Evolutionary conservation across 129 eudicot species (phyloP).

Genomic region (Centrapalus pauciflorus): DNA sequence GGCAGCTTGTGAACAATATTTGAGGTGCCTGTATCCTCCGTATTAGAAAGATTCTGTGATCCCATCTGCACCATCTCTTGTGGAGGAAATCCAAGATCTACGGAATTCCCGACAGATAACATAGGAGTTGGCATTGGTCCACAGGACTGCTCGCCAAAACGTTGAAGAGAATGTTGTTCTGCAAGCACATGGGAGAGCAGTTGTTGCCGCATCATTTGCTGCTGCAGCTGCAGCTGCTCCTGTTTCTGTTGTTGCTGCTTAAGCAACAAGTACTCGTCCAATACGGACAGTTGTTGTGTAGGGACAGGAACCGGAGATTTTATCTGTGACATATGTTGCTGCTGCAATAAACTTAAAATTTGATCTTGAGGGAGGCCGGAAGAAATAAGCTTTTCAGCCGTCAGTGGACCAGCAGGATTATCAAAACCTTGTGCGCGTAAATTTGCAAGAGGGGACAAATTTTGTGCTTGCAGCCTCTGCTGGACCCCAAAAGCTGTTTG

Average conservation of each 20-base stretch:
- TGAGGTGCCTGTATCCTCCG: conserved; percentile 23
- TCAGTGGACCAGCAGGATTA: conserved; percentile 29
- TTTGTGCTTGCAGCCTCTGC: conserved; percentile 58
- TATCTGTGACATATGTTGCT: conserved; percentile 66
- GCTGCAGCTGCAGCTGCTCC: conserved; percentile 56
- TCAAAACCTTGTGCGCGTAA: conserved; percentile 42
- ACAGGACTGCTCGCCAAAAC: conserved; percentile 42
- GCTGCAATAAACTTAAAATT: conserved; percentile 61
- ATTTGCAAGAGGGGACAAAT: conserved; percentile 36
- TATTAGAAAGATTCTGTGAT: conserved; percentile 38
- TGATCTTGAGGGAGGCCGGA: conserved; percentile 76
- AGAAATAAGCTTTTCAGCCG: conserved; percentile 57
- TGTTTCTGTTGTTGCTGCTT: conserved; percentile 70
- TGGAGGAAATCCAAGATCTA: conserved; percentile 35
- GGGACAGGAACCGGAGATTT: conserved; percentile 58
- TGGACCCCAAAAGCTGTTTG: conserved; percentile 53
- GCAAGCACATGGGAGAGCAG: conserved; percentile 60
- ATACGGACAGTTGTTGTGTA: conserved; percentile 53
- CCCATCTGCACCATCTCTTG: conserved; percentile 50
- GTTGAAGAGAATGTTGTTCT: conserved; percentile 53
- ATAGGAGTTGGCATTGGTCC: conserved; percentile 45
- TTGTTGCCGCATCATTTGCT: conserved; percentile 61
- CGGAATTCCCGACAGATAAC: conserved; percentile 36
- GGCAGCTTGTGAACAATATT: conserved; percentile 34
- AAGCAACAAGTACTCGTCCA: conserved; percentile 72